These are phyloP conservation scores for Orbilia blumenaviensis DNA, from an alignment of 2,329 filamentous ascomycete genomes.

Conservation along the genomic window DNA sequence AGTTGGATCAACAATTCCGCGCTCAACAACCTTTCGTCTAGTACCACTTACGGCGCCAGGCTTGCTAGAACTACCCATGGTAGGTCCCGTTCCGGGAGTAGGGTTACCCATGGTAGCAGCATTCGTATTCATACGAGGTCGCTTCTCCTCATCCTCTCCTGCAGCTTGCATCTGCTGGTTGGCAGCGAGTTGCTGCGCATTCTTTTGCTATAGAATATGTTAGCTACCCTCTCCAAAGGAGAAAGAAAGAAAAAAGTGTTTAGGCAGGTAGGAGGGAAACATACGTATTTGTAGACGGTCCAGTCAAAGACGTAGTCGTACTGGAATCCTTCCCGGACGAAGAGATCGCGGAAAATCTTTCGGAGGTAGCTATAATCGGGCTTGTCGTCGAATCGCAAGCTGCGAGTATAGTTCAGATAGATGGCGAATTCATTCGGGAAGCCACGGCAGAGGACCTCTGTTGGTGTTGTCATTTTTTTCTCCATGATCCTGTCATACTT, in stretches of 20 bases:
- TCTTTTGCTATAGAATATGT: constrained; percentile 57
- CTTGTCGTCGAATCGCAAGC: constrained; percentile 99
- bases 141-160: constrained; percentile 56
- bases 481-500: constrained; percentile 99
- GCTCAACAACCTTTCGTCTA: constrained; percentile 58
- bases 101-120: constrained; percentile 56
- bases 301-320: constrained; percentile 99
- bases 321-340: constrained; percentile 98
- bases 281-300: constrained; percentile 70
- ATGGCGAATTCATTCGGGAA: constrained; percentile 99
- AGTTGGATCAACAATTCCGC: constrained; percentile 56
- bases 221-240: constrained; percentile 24
- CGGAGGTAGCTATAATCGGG: constrained; percentile 99
- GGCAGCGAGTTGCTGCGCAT: constrained; percentile 57
- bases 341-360: constrained; percentile 99
- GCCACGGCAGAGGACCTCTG: constrained; percentile 96
- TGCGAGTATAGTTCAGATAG: constrained; percentile 98
- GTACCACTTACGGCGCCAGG: constrained; percentile 55
- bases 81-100: constrained; percentile 54
- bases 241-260: no score
- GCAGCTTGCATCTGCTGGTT: constrained; percentile 56
- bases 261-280: not conserved
- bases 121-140: constrained; percentile 55
- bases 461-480: constrained; percentile 99
- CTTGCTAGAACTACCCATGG: constrained; percentile 55